Evolutionary conservation across 2,329 filamentous ascomycete species (phyloP).

Genomic region (Pezicula radicicola): DNA sequence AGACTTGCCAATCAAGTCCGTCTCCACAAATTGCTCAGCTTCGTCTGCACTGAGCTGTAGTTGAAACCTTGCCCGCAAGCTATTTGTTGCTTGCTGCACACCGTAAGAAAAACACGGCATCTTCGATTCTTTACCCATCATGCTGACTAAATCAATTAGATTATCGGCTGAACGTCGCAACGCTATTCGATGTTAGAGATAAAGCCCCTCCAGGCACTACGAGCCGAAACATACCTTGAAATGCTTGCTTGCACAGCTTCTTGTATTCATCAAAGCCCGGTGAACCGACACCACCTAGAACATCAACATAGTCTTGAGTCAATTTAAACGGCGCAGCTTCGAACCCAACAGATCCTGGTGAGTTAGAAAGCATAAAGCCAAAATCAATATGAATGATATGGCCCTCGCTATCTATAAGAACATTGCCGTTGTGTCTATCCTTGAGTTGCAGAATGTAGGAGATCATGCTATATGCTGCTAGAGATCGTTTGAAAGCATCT

Average conservation of each 20-base stretch:
- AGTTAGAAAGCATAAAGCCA: conserved; percentile 87
- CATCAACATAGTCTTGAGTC: conserved; percentile 82
- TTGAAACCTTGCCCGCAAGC: conserved; percentile 73
- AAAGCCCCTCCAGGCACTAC: conserved; percentile 1
- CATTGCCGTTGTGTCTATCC: conserved; percentile 83
- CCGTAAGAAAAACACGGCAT: conserved; percentile 83
- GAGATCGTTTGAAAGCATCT: conserved; percentile 75
- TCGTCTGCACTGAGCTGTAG: conserved; percentile 80
- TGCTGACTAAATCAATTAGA: conserved; percentile 76
- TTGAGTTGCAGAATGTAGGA: conserved; percentile 83
- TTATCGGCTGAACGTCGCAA: conserved; percentile 75
- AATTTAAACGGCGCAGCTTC: conserved; percentile 86
- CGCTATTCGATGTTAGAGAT: conserved; percentile 40
- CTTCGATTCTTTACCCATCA: conserved; percentile 80
- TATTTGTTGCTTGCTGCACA: conserved; percentile 65
- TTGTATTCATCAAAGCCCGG: conserved; percentile 74
- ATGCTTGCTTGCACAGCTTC: conserved; percentile 76
- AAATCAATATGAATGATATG: conserved; percentile 90
- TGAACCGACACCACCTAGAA: conserved; percentile 70
- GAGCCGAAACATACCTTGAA: conserved; percentile 58
- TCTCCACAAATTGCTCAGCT: conserved; percentile 78
- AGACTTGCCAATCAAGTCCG: conserved; percentile 75
- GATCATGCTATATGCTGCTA: conserved; percentile 83
- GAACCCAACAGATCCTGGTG: conserved; percentile 78
- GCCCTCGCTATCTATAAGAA: conserved; percentile 80